Evolutionary conservation across 768 basidiomycete genomes (phyloP), one percentile per base, ranked within the genome.

Genomic region (Coprinopsis sp.): DNA sequence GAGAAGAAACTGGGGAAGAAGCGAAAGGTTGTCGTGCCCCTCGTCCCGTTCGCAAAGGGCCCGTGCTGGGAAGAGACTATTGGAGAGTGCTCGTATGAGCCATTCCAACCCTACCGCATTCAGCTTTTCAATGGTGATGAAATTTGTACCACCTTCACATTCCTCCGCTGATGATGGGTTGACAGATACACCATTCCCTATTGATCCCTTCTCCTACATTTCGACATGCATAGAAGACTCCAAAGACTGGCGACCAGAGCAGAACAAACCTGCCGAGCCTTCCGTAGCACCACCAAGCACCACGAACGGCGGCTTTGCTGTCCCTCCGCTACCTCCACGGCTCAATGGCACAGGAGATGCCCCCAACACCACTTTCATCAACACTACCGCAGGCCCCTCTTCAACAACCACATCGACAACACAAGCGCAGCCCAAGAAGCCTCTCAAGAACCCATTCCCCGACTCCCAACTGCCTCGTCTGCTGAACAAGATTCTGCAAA

Each of bases 1-100:
- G 77, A 76, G 37, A 71, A 64, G 48, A 75, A 73, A 46, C 55
- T 67, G 7, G 71, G 69, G 29, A 90, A 89, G 71, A 89, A 83
- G 60, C 74, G 87, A 55, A 87, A 85, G 53, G 77, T 84, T 13
- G 82, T 91, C 22, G 71, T 85, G 3, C 87, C 85, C 2, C 74
- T 97, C 12, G 77, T 91, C 3, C 85, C 91, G 13, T 90, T 84
- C 54, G 71, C 74, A 16, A 91, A 84, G 61, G 93, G 93, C 3
- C 91, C 93, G 23, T 76, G 76, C 48, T 93, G 85, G 82, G 92
- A 95, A 62, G 63, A 70, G 1, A 62, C 61, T 10, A 69, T 94
- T 49, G 87, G 87, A 2, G 65, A 74, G 16, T 84, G 84, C 57
- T 72, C 77, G 33, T 79, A 82, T 50, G 81, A 84, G 36, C 76